Evolutionary conservation across 345 rosid species (phyloP).

Genomic region (Dipteronia sinensis): DNA sequence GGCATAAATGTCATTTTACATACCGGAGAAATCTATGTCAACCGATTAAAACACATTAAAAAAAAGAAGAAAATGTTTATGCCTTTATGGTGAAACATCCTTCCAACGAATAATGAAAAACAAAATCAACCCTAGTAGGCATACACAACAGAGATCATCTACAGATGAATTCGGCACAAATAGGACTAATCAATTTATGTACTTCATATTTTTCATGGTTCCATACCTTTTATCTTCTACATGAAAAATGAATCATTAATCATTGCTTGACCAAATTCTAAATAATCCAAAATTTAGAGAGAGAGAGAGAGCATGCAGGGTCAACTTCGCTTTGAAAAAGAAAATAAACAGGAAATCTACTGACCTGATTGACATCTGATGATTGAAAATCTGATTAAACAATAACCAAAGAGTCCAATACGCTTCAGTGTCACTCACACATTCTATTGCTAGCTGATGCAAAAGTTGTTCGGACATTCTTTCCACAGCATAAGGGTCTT

Average conservation of each 20-base stretch:
- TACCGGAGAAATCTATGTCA: not conserved
- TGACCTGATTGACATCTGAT: constrained; percentile 66
- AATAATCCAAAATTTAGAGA: no score
- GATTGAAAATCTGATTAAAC: constrained; percentile 49
- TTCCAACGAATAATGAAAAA: not conserved
- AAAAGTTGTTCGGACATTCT: constrained; percentile 80
- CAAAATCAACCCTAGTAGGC: not conserved
- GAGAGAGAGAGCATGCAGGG: not conserved
- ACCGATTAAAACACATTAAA: not conserved
- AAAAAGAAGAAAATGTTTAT: not conserved
- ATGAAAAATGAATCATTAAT: no score
- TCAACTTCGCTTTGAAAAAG: not conserved
- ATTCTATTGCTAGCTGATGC: constrained; percentile 61
- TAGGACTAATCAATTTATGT: not conserved
- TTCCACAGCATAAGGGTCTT: constrained; percentile 80
- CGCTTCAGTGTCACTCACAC: constrained; percentile 71
- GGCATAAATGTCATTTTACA: not conserved
- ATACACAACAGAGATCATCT: not conserved
- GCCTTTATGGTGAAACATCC: not conserved
- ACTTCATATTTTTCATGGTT: not conserved
- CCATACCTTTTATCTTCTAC: no score
- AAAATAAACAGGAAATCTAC: constrained; percentile 27
- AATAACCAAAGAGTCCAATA: constrained; percentile 82
- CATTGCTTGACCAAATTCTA: no score
- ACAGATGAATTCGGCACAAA: no score